These are phyloP conservation scores for Apostasia ramifera DNA, from an alignment of 106 monocot species.

Conservation along the genomic window DNA sequence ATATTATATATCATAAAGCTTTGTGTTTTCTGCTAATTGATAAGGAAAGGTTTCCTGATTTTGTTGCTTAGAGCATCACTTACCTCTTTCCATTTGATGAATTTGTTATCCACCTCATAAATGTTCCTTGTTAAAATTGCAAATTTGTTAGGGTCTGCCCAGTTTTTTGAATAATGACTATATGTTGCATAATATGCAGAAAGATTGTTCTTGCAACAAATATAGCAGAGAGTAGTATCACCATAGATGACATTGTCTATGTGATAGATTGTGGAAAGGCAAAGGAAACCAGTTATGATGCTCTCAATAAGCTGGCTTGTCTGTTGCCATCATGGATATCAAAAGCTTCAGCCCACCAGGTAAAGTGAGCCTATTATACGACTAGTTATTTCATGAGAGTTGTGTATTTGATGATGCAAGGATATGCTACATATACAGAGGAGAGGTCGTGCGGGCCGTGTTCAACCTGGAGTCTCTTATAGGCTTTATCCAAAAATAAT, in stretches of 20 bases:
- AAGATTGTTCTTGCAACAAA: slow-evolving; percentile 98
- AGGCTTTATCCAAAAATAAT: slow-evolving; percentile 89
- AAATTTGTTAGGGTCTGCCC: too few relatives aligned
- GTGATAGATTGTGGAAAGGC: slow-evolving; percentile 98
- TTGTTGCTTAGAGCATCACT: too few relatives aligned
- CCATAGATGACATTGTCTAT: slow-evolving; percentile 95
- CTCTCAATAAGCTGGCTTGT: slow-evolving; percentile 91
- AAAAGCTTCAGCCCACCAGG: slow-evolving; percentile 97
- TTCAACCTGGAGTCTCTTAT: slow-evolving; percentile 89
- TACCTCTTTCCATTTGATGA: too few relatives aligned
- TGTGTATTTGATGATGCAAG: slow-evolving; percentile 4
- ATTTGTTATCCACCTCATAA: too few relatives aligned
- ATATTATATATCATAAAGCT: too few relatives aligned
- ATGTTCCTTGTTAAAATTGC: too few relatives aligned
- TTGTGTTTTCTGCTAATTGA: too few relatives aligned
- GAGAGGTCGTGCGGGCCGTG: slow-evolving; percentile 92
- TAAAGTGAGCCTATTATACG: slow-evolving; percentile 14
- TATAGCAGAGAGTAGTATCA: slow-evolving; percentile 97
- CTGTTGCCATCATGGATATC: slow-evolving; percentile 97
- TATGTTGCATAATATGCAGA: slow-evolving; percentile 21
- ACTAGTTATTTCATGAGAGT: neutral
- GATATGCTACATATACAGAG: slow-evolving; percentile 38
- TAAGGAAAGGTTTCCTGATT: too few relatives aligned
- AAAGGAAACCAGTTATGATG: slow-evolving; percentile 99
- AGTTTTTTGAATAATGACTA: too few relatives aligned